Percentiles rank a stretch among this genome's conserved stretches.
These are phyloP conservation scores for Trichaptum fuscoviolaceum DNA, from an alignment of 768 basidiomycete species.

Conservation along the genomic window DNA sequence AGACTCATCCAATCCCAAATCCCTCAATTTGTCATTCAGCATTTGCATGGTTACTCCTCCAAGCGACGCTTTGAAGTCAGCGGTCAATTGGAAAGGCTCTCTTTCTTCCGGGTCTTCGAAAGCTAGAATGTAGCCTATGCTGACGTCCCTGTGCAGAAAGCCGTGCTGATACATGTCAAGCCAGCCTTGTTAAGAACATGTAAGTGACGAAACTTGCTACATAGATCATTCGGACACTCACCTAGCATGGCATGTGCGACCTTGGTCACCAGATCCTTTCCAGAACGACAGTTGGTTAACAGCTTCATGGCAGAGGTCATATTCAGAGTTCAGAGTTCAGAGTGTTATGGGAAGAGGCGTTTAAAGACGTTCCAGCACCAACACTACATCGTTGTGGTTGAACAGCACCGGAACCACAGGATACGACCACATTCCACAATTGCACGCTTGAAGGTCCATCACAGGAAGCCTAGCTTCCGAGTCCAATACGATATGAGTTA, in stretches of 20 bases:
- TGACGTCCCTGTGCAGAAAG: slow-evolving; percentile 10
- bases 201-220: background rate
- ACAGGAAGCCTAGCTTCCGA: too few species aligned
- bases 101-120: background rate
- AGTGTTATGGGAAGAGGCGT: too few species aligned
- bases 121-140: slow-evolving; percentile 6
- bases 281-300: background rate
- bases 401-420: too few species aligned
- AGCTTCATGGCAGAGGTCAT: background rate
- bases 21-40: background rate
- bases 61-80: background rate
- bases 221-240: background rate
- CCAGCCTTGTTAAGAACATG: background rate
- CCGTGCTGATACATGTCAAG: slow-evolving; percentile 7
- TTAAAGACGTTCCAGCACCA: too few species aligned
- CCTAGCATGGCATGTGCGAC: slow-evolving; percentile 11
- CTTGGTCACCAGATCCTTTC: background rate
- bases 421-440: too few species aligned
- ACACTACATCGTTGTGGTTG: too few species aligned
- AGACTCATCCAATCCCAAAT: background rate
- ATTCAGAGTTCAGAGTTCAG: background rate
- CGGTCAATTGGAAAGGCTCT: background rate
- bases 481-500: too few species aligned
- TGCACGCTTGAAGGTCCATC: too few species aligned
- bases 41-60: background rate